Evolutionary conservation across 768 basidiomycete genomes (phyloP), one percentile per base, ranked within the genome.

Genomic region (Serendipita vermifera): DNA sequence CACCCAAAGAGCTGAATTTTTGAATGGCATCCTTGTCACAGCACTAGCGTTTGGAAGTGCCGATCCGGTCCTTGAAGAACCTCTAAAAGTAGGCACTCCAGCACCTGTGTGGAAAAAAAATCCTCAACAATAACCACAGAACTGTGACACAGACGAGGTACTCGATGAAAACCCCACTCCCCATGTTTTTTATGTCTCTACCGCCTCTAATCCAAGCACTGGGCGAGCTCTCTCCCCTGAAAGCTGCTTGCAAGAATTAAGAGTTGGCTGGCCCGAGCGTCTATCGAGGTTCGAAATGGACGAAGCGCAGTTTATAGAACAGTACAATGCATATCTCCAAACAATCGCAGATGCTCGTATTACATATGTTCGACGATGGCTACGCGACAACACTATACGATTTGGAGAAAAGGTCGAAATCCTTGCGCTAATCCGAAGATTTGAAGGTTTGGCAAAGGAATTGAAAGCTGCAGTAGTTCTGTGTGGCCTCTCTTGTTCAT

Each of bases 341-440:
- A 57, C 54, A 2, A 60, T 78, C 3, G 73, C 70, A 13, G 67
- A 76, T 24, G 38, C 67, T 55, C 73, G 81, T 14, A 65, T 78
- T n/a, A 62, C 66, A 3, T 75, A 76, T 56, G 78, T 82, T 20
- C 64, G 64, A 1, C 66, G 69, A 57, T 82, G 81, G 82, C 64
- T 83, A 13, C 63, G 67, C 3, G 64, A 69, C 4, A 82, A 82
- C 56, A 60, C 75, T 3, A 55, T 68, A 1, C 70, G 78, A 0
- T 82, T 82, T 65, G 69, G 46, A 5, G 46, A 51, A 29, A 68
- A 77, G 48, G 69, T 78, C 2, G 67, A 71, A 38, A 70, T 81
- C 9, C 73, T 73, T 22, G 68, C 69, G 1, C 59, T 83, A 14
- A 68, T 69, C 9, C 69, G 79, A 54, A 61, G 66, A 2, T 73